A percentile compares a stretch with the other conserved stretches of the same genome.
Evolutionary conservation across 495 filamentous ascomycete genomes (phyloP).

Genomic region (Neurospora sp.): DNA sequence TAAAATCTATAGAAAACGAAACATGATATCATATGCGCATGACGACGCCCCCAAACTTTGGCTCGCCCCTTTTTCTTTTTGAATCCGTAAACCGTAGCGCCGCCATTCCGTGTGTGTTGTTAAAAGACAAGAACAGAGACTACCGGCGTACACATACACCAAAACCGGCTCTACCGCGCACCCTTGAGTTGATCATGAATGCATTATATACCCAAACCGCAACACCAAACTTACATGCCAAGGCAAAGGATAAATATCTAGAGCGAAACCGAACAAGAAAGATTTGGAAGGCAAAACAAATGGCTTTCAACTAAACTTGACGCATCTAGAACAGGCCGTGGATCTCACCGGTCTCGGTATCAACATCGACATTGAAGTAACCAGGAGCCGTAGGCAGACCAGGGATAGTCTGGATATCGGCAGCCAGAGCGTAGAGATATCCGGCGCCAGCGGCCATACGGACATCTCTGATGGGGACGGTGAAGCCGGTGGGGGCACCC

Average conservation of each 20-base stretch:
- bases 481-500: slow-evolving; percentile 93
- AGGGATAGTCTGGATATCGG: slow-evolving; percentile 97
- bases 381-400: slow-evolving; percentile 91
- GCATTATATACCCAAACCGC: slow-evolving; percentile 1
- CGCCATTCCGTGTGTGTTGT: background rate
- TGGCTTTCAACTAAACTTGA: background rate
- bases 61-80: slow-evolving; percentile 1
- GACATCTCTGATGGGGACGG: slow-evolving; percentile 89
- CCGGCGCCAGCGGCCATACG: slow-evolving; percentile 88
- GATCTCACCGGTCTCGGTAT: slow-evolving; percentile 88
- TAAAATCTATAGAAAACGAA: background rate
- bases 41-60: background rate
- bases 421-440: slow-evolving; percentile 89
- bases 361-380: slow-evolving; percentile 92
- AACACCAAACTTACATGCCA: background rate
- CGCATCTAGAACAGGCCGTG: slow-evolving; percentile 74
- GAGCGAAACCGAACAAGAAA: background rate
- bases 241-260: background rate
- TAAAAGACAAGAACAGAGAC: background rate
- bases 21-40: background rate
- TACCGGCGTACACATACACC: background rate
- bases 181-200: slow-evolving; percentile 16
- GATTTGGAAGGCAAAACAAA: background rate
- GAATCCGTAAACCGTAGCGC: background rate
- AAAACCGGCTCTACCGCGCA: background rate